A percentile compares a stretch with the other conserved stretches of the same genome.
These are phyloP conservation scores for Prunella vulgaris DNA, from an alignment of 257 asterid species.

Conservation along the genomic window DNA sequence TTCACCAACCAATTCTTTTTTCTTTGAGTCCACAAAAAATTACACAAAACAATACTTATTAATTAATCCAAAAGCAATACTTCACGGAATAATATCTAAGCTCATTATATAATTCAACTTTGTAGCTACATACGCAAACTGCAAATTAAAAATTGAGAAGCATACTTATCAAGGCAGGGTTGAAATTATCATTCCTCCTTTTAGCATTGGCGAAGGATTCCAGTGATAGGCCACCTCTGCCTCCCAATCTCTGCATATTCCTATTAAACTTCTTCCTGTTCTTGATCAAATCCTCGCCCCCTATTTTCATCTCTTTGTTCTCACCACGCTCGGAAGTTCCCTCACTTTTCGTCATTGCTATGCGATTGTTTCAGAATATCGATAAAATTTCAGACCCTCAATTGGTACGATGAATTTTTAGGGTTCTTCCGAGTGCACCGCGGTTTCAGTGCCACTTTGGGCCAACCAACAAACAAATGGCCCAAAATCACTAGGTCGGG, in stretches of 20 bases:
- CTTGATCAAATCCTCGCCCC: conserved; percentile 27
- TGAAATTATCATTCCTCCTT: conserved; percentile 45
- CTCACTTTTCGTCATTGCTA: conserved; percentile 35
- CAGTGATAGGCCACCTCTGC: conserved; percentile 72
- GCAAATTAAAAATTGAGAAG: background rate
- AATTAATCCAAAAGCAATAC: background rate
- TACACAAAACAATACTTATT: background rate
- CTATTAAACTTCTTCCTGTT: conserved; percentile 55
- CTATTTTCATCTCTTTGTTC: conserved; percentile 23
- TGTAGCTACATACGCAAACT: background rate
- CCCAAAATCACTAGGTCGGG: background rate
- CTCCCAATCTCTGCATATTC: conserved; percentile 84
- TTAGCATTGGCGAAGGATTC: conserved; percentile 79
- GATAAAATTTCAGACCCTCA: background rate
- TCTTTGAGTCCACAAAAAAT: background rate
- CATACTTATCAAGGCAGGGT: conserved; percentile 79
- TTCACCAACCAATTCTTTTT: background rate
- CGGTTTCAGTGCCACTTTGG: background rate
- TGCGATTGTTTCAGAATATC: background rate
- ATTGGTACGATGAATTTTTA: background rate
- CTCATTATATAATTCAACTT: background rate
- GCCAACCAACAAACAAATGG: background rate
- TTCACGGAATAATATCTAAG: background rate
- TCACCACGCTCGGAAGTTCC: conserved; percentile 25
- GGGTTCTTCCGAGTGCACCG: background rate